phyloP scores from a whole-genome alignment of 331 rosid species.

The Quercus phellos region DNA sequence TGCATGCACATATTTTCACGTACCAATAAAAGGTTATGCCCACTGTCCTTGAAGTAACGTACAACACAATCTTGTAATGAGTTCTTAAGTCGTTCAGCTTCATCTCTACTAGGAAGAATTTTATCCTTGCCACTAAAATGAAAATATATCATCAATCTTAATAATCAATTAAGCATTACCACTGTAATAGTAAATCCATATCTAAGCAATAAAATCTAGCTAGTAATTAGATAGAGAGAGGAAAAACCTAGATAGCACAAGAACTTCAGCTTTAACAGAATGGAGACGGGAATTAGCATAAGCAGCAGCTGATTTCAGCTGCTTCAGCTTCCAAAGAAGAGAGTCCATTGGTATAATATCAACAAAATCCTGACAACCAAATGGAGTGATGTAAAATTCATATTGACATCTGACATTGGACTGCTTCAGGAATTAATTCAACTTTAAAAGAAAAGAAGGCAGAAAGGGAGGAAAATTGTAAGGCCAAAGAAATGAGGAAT shows the following conservation, averaged over 20 bases:
- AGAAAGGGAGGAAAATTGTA: background rate
- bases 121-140: constrained; percentile 76
- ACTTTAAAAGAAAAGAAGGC: too few species aligned
- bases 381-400: constrained; percentile 10
- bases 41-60: constrained; percentile 68
- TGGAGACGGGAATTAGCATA: constrained; percentile 92
- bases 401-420: background rate
- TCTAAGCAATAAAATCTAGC: background rate
- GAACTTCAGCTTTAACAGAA: constrained; percentile 94
- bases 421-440: too few species aligned
- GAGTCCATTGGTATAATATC: constrained; percentile 67
- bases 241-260: constrained; percentile 79
- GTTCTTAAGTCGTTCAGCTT: constrained; percentile 57
- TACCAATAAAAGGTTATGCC: constrained; percentile 95
- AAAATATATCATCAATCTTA: constrained; percentile 25
- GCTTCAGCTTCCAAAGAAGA: constrained; percentile 92
- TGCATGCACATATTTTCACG: constrained; percentile 15
- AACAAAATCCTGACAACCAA: constrained; percentile 52
- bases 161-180: background rate
- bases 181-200: constrained; percentile 12
- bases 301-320: constrained; percentile 83
- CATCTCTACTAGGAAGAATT: constrained; percentile 82
- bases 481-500: background rate
- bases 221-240: constrained; percentile 14
- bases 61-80: constrained; percentile 56